A percentile compares a stretch with the other conserved stretches of the same genome.
Conservation (phyloP, 106 monocot genomes). For the Xerophyta viscosa region DNA sequence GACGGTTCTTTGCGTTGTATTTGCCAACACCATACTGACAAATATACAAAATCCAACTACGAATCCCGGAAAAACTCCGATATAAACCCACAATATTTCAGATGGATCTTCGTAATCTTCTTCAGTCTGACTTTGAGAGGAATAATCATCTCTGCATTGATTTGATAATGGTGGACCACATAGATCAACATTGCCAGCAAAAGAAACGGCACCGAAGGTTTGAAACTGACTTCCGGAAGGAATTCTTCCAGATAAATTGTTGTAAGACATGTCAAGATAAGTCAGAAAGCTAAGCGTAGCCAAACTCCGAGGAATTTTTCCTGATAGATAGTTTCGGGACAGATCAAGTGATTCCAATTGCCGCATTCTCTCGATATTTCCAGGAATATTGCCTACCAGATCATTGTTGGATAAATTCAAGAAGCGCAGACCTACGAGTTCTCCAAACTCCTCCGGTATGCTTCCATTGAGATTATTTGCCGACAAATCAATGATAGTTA, state of each 20-base stretch:
- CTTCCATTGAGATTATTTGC: not conserved
- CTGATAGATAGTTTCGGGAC: constrained; percentile 8
- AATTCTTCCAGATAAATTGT: constrained; percentile 9
- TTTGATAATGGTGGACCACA: not conserved
- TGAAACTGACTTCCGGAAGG: constrained; percentile 2
- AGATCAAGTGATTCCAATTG: constrained; percentile 8
- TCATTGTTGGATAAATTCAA: constrained; percentile 11
- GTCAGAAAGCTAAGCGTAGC: not conserved
- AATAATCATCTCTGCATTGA: not conserved
- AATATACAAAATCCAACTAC: not conserved
- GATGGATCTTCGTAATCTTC: not conserved
- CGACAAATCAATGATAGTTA: constrained; percentile 1
- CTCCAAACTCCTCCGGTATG: constrained; percentile 1
- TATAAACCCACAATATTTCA: not conserved
- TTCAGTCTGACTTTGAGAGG: not conserved
- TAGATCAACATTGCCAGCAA: constrained; percentile 1
- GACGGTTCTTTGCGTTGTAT: too few species aligned
- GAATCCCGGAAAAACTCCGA: not conserved
- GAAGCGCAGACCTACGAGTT: not conserved
- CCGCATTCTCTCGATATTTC: not conserved
- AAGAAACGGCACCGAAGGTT: not conserved
- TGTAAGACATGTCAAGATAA: constrained; percentile 5
- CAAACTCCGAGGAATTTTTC: constrained; percentile 5
- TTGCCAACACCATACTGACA: too few species aligned
- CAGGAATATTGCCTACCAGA: not conserved